These are phyloP conservation scores for Cudoniella acicularis DNA, from an alignment of 495 filamentous ascomycete species.

Conservation along the genomic window DNA sequence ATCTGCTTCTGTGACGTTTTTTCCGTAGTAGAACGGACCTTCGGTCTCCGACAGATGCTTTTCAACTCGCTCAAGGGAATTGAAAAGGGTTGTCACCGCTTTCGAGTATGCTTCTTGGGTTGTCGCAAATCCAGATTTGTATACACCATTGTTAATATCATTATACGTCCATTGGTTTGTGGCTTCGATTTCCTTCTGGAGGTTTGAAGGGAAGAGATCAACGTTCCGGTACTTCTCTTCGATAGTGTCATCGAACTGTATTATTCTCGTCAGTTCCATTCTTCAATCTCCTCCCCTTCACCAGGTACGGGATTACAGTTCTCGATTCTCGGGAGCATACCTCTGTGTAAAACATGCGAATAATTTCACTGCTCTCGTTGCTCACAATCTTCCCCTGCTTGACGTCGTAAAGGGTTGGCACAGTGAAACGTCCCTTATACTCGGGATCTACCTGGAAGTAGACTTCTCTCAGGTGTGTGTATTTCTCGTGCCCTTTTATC, in stretches of 20 bases:
- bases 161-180: slow-evolving; percentile 78
- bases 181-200: slow-evolving; percentile 64
- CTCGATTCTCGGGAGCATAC: slow-evolving; percentile 5
- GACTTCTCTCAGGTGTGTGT: slow-evolving; percentile 58
- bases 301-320: not conserved
- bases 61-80: slow-evolving; percentile 68
- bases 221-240: slow-evolving; percentile 54
- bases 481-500: slow-evolving; percentile 57
- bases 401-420: slow-evolving; percentile 77
- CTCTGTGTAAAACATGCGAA: slow-evolving; percentile 61
- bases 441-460: slow-evolving; percentile 66
- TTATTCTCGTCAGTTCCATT: not conserved
- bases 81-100: slow-evolving; percentile 63
- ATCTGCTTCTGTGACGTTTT: slow-evolving; percentile 73
- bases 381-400: slow-evolving; percentile 69
- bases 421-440: slow-evolving; percentile 74
- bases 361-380: slow-evolving; percentile 84
- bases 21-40: slow-evolving; percentile 66
- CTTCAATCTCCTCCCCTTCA: not conserved
- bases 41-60: slow-evolving; percentile 46
- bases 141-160: slow-evolving; percentile 45
- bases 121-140: slow-evolving; percentile 44
- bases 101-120: slow-evolving; percentile 76
- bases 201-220: slow-evolving; percentile 59
- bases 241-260: slow-evolving; percentile 67